These are phyloP conservation scores for Termitomyces sp. DNA, from an alignment of 768 basidiomycete genomes.

Conservation along the genomic window DNA sequence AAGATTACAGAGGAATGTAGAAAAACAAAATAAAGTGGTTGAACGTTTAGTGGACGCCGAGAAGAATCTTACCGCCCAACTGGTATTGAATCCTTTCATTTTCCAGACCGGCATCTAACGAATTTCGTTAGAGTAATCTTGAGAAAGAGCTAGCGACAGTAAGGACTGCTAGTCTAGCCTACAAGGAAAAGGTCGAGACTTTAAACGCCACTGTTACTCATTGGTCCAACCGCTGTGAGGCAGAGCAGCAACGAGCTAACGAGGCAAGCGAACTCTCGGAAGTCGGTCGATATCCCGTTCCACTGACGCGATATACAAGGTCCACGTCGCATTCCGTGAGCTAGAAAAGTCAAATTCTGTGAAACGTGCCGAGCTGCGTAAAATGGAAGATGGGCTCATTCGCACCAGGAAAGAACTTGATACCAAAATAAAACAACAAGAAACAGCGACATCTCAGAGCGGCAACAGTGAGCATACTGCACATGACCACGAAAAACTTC, in stretches of 20 bases:
- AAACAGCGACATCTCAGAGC: conserved; percentile 1
- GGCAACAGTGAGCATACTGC: neutral
- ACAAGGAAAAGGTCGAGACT: conserved; percentile 20
- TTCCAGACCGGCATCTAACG: neutral
- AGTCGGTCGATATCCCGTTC: neutral
- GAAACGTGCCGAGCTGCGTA: conserved; percentile 34
- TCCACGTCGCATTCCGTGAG: conserved; percentile 26
- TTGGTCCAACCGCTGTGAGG: conserved; percentile 28
- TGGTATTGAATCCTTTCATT: conserved; percentile 41
- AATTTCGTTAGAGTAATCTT: conserved; percentile 28
- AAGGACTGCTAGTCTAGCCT: conserved; percentile 24
- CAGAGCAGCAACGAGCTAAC: conserved; percentile 32
- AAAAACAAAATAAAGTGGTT: conserved; percentile 50
- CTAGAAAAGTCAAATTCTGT: conserved; percentile 26
- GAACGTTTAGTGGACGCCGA: conserved; percentile 66
- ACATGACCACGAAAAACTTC: conserved; percentile 27
- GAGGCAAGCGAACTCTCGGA: conserved; percentile 32
- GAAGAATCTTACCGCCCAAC: conserved; percentile 50
- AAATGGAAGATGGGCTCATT: conserved; percentile 45
- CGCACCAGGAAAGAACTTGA: conserved; percentile 43
- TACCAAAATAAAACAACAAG: conserved; percentile 7
- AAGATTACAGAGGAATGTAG: conserved; percentile 44
- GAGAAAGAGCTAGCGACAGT: conserved; percentile 40
- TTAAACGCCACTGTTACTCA: conserved; percentile 30
- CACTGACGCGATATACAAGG: conserved; percentile 17